Base-by-base conservation (phyloP, 2,329 filamentous ascomycete species). In the Pseudogymnoascus sp. region DNA sequence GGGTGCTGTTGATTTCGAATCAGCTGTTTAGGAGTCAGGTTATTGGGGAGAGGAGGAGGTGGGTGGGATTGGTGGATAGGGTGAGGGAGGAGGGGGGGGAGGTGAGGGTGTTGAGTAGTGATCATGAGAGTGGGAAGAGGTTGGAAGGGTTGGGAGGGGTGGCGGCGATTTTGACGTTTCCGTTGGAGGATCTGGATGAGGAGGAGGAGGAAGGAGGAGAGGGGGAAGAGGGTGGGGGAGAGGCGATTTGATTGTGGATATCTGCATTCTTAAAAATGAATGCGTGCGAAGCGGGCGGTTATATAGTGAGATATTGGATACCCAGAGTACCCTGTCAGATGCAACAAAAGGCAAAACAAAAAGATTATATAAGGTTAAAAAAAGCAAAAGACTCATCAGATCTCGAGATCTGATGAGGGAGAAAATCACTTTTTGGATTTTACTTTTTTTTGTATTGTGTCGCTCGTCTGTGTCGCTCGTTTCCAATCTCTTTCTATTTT, bases 101-200 rank as follows among this genome's bases (percentile, higher is more conserved):
- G 67, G 90, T 91, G 0, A 81, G 90, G 61, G 84, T 97, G n/a
- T 76, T 97, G 29, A 97, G 93, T 74, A 92, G 89, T 69, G 88
- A 95, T 70, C 93, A 97, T 74, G 93, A 97, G 77, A 97, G 92
- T 73, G 94, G 94, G 0, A 88, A 88, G 76, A 80, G 92, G 64
- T 76, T 99, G 12, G 90, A 92, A 67, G 88, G 87, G 10, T 74
- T 97, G 64, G 92, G 94, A 1, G 89, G 92, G 15, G 88, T 99
- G 65, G 94, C 93, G 13, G 92, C 92, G 1, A 88, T 97, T 29
- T 77, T 97, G 65, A 97, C 93, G 10, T 99, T 92, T 72, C 92
- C 94, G 0, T 81, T 97, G 37, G 77, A 84, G 15, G 92, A 95
- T 67, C 78, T 95, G 48, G 90, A 96, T 65, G 87, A 92, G 35